Conservation (phyloP, 345 rosid genomes). For the Citrus maxima region DNA sequence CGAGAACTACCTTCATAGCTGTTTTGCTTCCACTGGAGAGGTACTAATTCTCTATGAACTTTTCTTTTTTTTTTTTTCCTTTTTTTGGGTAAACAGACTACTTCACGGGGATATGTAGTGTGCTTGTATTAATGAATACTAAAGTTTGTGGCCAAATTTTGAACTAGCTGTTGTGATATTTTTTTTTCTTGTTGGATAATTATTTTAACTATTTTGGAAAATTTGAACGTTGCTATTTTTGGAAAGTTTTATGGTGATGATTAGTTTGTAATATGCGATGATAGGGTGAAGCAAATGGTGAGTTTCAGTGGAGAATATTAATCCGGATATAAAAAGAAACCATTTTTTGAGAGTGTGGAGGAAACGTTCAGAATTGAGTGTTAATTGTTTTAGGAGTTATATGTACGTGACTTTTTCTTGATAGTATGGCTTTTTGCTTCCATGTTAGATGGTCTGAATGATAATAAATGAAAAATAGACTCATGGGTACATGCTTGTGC, state of each 20-base stretch:
- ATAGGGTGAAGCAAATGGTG: neutral
- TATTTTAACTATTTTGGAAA: neutral
- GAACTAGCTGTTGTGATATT: neutral
- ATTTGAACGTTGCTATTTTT: neutral
- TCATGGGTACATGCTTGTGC: neutral
- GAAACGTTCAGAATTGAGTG: neutral
- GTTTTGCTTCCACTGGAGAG: slow-evolving; percentile 79
- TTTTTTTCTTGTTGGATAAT: neutral
- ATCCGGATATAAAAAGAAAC: neutral
- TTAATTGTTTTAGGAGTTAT: neutral
- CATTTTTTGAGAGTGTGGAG: neutral
- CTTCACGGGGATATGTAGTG: no score
- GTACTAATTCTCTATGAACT: slow-evolving; percentile 24
- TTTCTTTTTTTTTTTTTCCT: no score
- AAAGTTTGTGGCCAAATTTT: neutral
- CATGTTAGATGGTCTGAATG: neutral
- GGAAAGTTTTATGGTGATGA: neutral
- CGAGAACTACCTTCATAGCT: slow-evolving; percentile 72
- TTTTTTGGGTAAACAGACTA: no score
- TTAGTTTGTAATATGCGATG: neutral
- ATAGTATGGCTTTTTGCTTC: neutral
- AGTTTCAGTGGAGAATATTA: neutral
- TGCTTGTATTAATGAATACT: neutral
- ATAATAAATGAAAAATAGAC: no score
- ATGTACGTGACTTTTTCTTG: neutral